Conservation (phyloP, 331 rosid species). For the Quercus lobata region DNA sequence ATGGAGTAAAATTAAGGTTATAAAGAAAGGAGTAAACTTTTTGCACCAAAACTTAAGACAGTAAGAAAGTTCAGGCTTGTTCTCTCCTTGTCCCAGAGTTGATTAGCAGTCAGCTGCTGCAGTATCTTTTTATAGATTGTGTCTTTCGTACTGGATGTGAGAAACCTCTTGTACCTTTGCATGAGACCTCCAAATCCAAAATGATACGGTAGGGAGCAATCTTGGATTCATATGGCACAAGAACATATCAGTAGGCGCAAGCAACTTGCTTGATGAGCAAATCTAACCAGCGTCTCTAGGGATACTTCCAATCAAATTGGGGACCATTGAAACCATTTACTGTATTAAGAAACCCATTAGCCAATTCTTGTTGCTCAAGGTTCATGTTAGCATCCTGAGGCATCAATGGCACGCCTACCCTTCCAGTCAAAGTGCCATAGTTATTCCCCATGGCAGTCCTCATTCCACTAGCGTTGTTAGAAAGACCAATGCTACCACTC, state of each 20-base stretch:
- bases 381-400: conserved; percentile 71
- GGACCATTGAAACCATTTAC: conserved; percentile 69
- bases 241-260: neutral
- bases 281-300: conserved; percentile 33
- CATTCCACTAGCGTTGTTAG: conserved; percentile 62
- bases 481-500: conserved; percentile 56
- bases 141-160: neutral
- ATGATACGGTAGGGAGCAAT: neutral
- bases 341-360: conserved; percentile 70
- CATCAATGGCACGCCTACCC: conserved; percentile 62
- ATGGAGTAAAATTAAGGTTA: no score
- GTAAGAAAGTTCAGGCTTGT: no score
- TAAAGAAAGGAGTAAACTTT: no score
- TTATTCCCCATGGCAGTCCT: conserved; percentile 66
- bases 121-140: neutral
- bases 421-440: conserved; percentile 59
- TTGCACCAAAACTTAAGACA: no score
- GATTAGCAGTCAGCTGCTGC: no score
- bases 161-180: neutral
- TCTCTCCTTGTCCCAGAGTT: no score
- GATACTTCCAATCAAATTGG: conserved; percentile 78
- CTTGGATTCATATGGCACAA: neutral
- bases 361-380: conserved; percentile 70
- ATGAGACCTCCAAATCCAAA: neutral
- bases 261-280: neutral